Percentiles rank a stretch among this genome's conserved stretches.
These are phyloP conservation scores for Leccinum obscurum DNA, from an alignment of 768 basidiomycete genomes.

Conservation along the genomic window DNA sequence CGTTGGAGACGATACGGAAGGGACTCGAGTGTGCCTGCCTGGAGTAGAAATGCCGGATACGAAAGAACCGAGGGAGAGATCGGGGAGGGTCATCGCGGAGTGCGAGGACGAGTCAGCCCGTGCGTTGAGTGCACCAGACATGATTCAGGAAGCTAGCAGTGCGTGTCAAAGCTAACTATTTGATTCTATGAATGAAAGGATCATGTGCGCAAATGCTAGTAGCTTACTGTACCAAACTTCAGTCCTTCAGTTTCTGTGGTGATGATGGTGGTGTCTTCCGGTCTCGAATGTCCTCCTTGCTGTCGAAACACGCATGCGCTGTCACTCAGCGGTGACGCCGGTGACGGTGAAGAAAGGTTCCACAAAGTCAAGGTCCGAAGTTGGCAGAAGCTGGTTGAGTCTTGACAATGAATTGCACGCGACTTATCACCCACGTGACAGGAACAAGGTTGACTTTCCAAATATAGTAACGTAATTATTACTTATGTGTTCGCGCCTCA, in stretches of 20 bases:
- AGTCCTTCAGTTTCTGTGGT: neutral
- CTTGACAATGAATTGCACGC: neutral
- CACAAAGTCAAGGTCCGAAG: too few relatives aligned
- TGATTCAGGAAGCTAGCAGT: conserved; percentile 11
- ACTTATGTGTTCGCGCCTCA: too few relatives aligned
- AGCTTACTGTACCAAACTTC: conserved; percentile 9
- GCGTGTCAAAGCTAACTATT: neutral
- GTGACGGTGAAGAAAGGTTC: too few relatives aligned
- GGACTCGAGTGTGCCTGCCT: conserved; percentile 42
- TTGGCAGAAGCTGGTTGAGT: too few relatives aligned
- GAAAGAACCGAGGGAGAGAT: conserved; percentile 60
- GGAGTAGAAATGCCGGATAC: conserved; percentile 56
- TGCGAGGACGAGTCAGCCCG: conserved; percentile 43
- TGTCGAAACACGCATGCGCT: conserved; percentile 1
- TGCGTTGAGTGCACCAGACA: conserved; percentile 45
- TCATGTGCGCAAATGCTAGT: neutral
- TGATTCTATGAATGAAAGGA: neutral
- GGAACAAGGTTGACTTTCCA: neutral
- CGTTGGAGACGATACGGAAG: conserved; percentile 51
- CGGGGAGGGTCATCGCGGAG: conserved; percentile 50
- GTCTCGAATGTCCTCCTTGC: conserved; percentile 1
- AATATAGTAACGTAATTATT: too few relatives aligned
- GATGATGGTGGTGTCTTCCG: neutral
- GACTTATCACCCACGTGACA: neutral
- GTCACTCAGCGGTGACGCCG: neutral